Evolutionary conservation across 2,329 filamentous ascomycete genomes (phyloP).

Genomic region (Zasmidium angulare): DNA sequence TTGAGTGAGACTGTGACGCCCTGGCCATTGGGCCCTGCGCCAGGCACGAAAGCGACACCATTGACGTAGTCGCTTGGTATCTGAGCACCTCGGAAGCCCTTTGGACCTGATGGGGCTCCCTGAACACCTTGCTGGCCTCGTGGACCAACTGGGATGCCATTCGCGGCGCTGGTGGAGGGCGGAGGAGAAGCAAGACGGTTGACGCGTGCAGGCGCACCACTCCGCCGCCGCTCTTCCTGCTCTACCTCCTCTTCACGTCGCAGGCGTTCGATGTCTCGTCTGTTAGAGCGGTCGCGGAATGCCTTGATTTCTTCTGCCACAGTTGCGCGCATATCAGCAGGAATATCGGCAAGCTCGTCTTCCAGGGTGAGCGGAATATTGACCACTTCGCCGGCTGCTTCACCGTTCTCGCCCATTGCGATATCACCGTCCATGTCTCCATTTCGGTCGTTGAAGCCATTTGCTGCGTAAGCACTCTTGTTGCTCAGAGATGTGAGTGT

Average conservation of each 20-base stretch:
- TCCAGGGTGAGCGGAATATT: conserved; percentile 82
- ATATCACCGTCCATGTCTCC: conserved; percentile 22
- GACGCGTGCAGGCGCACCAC: conserved; percentile 57
- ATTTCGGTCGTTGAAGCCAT: conserved; percentile 21
- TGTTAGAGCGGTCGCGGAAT: conserved; percentile 87
- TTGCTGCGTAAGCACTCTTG: conserved; percentile 47
- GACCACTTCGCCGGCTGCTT: conserved; percentile 65
- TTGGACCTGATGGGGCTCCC: conserved; percentile 74
- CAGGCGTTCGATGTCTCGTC: conserved; percentile 82
- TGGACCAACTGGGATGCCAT: conserved; percentile 75
- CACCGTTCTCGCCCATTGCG: conserved; percentile 28
- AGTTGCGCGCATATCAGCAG: conserved; percentile 91
- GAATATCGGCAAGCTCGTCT: conserved; percentile 93
- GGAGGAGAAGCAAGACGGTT: conserved; percentile 73
- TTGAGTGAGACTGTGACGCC: conserved; percentile 48
- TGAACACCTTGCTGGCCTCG: conserved; percentile 62
- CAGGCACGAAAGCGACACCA: conserved; percentile 77
- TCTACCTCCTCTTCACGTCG: conserved; percentile 91
- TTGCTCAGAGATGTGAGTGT: conserved; percentile 72
- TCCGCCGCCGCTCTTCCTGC: conserved; percentile 75
- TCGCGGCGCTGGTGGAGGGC: conserved; percentile 56
- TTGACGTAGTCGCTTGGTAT: conserved; percentile 73
- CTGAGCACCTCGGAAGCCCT: conserved; percentile 58
- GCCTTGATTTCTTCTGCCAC: conserved; percentile 92
- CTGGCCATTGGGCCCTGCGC: conserved; percentile 56